Base-by-base conservation (phyloP, 306 rosid genomes). In the Hippophae gyantsensis region DNA sequence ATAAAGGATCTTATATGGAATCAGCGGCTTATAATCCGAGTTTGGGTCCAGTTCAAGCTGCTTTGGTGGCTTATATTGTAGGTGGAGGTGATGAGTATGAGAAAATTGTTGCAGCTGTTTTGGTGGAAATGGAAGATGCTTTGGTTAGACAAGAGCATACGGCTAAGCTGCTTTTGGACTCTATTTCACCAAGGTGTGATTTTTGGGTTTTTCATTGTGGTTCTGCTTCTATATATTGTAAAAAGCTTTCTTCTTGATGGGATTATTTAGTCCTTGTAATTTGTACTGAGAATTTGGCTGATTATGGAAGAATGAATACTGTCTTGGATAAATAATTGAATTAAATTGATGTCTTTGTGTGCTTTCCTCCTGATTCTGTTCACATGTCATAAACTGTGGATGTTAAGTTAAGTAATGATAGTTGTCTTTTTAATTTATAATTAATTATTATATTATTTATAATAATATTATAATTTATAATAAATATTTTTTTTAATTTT, bases 1-100 rank as follows among this genome's bases (percentile, higher is more conserved):
- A 56, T 54, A 76, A 62, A 60, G 98, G 98, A 6, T 76, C 82
- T n/a, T 92, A 92, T 40, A 54, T 71, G 74, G 98, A 92, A 61
- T 92, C 98, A 0, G 95, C 96, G 8, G 98, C 98, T 7, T 87
- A 79, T 61, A 92, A 92, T 48, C 98, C 98, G 2, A 92, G 98
- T 65, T 13, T 92, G 57, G 95, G 98, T 1, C 98, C 98, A 0
- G 79, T 78, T 6, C 84, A 82, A 75, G 82, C 93, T 8, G 98
- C 98, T 0, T 9, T 92, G 71, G 78, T 92, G 54, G 89, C 89
- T 3, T 92, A 67, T 61, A 80, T 92, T 1, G 81, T 80, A 14
- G 56, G 64, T 25, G 95, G 75, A 0, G 87, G 86, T 0, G 81
- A 69, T 5, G 81, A 67, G 9, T 92, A 83, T 53, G 80, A 76